These are phyloP conservation scores for Diaporthe capsici DNA, from an alignment of 2,329 filamentous ascomycete genomes.

Conservation along the genomic window DNA sequence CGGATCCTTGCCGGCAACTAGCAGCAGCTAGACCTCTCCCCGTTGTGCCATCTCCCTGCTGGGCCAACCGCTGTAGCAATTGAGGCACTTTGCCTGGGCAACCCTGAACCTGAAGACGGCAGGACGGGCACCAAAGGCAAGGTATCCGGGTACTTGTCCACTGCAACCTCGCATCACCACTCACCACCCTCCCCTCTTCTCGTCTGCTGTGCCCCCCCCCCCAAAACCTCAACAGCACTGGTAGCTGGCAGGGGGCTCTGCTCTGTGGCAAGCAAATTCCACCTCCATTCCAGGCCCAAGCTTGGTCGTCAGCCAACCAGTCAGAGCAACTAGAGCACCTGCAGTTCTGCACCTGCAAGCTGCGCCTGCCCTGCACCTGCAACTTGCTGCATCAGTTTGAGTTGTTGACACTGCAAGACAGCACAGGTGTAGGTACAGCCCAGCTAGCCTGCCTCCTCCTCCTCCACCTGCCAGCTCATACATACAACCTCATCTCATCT, in stretches of 20 bases:
- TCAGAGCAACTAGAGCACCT: neutral
- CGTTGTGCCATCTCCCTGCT: conserved; percentile 9
- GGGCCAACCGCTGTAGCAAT: conserved; percentile 18
- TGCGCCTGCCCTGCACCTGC: neutral
- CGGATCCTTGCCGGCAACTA: conserved; percentile 30
- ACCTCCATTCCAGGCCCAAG: conserved; percentile 21
- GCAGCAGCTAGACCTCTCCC: neutral
- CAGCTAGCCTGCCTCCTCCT: neutral
- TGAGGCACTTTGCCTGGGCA: conserved; percentile 11
- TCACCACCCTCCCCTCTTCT: neutral
- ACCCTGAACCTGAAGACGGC: conserved; percentile 1
- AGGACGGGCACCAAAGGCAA: neutral
- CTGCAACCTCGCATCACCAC: neutral
- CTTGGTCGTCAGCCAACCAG: neutral
- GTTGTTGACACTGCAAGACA: neutral
- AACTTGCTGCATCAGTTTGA: conserved; percentile 14
- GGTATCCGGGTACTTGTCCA: neutral
- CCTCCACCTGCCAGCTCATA: conserved; percentile 38
- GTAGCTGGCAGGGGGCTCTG: neutral
- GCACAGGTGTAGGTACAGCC: neutral
- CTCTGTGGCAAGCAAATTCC: conserved; percentile 8
- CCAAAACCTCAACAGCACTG: neutral
- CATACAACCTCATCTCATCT: conserved; percentile 25
- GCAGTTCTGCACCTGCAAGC: neutral
- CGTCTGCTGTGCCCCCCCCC: too few species aligned